phyloP scores from a whole-genome alignment of 73 alveolate genomes.

The Diophrys appendiculata region DNA sequence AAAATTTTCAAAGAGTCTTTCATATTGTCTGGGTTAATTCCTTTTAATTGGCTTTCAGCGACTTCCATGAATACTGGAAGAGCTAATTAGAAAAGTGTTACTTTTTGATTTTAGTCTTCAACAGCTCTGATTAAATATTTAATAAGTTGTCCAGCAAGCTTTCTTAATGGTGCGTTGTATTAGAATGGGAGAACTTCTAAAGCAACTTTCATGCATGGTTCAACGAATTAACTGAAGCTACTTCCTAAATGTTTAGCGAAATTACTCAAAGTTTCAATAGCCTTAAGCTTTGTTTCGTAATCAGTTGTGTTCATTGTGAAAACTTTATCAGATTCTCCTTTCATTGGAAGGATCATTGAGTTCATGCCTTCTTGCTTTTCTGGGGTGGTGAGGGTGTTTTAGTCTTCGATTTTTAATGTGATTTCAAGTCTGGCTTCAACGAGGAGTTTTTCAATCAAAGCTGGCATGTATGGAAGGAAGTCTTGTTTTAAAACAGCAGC shows the following conservation, averaged over 20 bases:
- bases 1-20: constrained; percentile 25
- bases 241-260: constrained; percentile 43
- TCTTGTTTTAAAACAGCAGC: constrained; percentile 58
- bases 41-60: constrained; percentile 6
- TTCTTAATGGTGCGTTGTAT: constrained; percentile 38
- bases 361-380: background rate
- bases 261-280: constrained; percentile 19
- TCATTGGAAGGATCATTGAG: constrained; percentile 22
- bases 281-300: constrained; percentile 41
- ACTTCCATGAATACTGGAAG: constrained; percentile 5
- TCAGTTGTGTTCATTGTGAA: constrained; percentile 57
- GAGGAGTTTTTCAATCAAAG: constrained; percentile 18
- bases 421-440: constrained; percentile 29
- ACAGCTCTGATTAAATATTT: constrained; percentile 27
- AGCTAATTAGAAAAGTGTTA: constrained; percentile 10
- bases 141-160: constrained; percentile 26
- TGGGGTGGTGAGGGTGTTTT: constrained; percentile 15
- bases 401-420: constrained; percentile 38
- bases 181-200: constrained; percentile 22
- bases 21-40: constrained; percentile 26
- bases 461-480: constrained; percentile 50
- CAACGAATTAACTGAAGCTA: constrained; percentile 26
- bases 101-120: constrained; percentile 17
- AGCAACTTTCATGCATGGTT: constrained; percentile 13
- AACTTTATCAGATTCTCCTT: constrained; percentile 43